These are phyloP conservation scores for Cicer pinnatifidum DNA, from an alignment of 306 rosid species.

Conservation along the genomic window DNA sequence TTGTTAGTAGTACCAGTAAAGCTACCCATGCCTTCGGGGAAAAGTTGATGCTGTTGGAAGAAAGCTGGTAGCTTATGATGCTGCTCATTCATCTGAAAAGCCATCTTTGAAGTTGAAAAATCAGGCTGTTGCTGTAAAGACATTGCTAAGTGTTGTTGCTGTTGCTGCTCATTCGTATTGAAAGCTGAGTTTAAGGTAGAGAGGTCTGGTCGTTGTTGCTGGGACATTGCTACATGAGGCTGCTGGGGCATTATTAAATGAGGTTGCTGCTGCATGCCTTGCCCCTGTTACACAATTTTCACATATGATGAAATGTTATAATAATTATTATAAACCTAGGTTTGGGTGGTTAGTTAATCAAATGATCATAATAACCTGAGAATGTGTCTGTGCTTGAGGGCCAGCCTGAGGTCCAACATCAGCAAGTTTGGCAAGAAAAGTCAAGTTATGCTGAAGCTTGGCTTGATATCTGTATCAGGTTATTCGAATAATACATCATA, in stretches of 20 bases:
- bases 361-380: constrained; percentile 52
- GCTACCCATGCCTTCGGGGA: constrained; percentile 44
- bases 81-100: constrained; percentile 55
- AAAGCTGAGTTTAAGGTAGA: constrained; percentile 28
- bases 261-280: constrained; percentile 45
- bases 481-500: constrained; percentile 8
- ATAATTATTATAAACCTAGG: background rate
- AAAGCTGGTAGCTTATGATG: constrained; percentile 41
- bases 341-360: constrained; percentile 10
- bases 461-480: constrained; percentile 51
- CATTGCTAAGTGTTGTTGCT: constrained; percentile 39
- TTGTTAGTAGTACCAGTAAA: constrained; percentile 38
- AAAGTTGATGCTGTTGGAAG: constrained; percentile 52
- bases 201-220: constrained; percentile 42
- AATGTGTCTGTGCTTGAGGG: constrained; percentile 38
- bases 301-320: constrained; percentile 27
- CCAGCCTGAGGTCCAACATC: constrained; percentile 45
- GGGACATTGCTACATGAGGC: constrained; percentile 38
- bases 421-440: constrained; percentile 54
- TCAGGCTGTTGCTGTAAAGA: constrained; percentile 45
- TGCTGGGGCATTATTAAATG: constrained; percentile 46
- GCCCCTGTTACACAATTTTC: constrained; percentile 48
- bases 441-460: constrained; percentile 66
- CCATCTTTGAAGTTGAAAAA: constrained; percentile 41
- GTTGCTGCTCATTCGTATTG: constrained; percentile 43